A percentile compares a stretch with the other conserved stretches of the same genome.
Evolutionary conservation across 1,139 yeast species (phyloP).

Genomic region (Sugiyamaella grinbergsii): DNA sequence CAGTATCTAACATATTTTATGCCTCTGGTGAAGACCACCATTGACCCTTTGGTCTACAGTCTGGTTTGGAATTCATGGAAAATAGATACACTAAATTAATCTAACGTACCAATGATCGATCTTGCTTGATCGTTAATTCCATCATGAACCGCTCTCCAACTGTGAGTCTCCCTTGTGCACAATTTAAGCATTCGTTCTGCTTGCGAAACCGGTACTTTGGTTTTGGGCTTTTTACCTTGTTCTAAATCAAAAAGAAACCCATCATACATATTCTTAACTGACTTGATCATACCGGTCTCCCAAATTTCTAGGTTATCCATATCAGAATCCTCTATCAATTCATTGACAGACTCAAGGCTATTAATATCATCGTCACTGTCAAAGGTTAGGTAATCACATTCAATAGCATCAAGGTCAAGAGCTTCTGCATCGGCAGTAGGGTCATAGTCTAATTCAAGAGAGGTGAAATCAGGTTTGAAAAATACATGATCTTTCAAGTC

Average conservation of each 20-base stretch:
- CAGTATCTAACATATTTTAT: background rate
- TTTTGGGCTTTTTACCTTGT: slow-evolving; percentile 1
- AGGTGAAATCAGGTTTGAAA: slow-evolving; percentile 13
- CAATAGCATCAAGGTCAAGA: slow-evolving; percentile 12
- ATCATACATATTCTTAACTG: slow-evolving; percentile 7
- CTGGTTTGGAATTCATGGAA: too few species aligned
- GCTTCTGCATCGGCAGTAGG: slow-evolving; percentile 5
- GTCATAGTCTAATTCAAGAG: slow-evolving; percentile 7
- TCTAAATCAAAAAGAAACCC: slow-evolving; percentile 13
- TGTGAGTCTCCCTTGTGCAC: slow-evolving; percentile 8
- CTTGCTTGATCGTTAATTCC: slow-evolving; percentile 4
- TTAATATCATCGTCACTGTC: slow-evolving; percentile 3
- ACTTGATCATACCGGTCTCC: slow-evolving; percentile 1
- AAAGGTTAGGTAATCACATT: slow-evolving; percentile 11
- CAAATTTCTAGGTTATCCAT: slow-evolving; percentile 1
- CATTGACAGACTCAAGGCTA: slow-evolving; percentile 7
- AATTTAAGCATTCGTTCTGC: slow-evolving; percentile 12
- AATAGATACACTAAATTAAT: too few species aligned
- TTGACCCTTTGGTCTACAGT: background rate
- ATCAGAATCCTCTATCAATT: background rate
- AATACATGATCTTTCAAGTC: slow-evolving; percentile 21
- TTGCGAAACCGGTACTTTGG: slow-evolving; percentile 1
- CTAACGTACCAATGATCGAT: background rate
- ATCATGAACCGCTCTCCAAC: slow-evolving; percentile 7
- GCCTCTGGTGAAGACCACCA: background rate